Conservation (phyloP, 257 asterid genomes). For the Jacaranda mimosifolia region DNA sequence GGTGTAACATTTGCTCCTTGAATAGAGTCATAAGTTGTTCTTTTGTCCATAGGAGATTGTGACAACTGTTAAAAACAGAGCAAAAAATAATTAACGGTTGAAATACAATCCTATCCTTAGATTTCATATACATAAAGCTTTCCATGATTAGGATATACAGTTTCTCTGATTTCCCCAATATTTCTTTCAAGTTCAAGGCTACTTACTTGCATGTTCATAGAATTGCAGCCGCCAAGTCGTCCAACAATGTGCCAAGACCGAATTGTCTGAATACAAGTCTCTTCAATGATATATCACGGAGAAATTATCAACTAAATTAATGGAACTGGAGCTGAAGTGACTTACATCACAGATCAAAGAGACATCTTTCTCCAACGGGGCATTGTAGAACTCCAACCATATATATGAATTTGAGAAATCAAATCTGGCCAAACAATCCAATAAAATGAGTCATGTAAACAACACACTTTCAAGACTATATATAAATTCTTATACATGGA, state of each 20-base stretch:
- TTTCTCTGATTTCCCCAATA: not conserved
- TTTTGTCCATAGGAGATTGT: constrained; percentile 74
- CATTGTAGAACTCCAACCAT: constrained; percentile 93
- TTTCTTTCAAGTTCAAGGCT: constrained; percentile 18
- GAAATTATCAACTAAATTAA: constrained; percentile 31
- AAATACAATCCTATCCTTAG: not conserved
- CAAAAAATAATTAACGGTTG: constrained; percentile 9
- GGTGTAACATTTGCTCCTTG: constrained; percentile 90
- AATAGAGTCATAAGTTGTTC: constrained; percentile 84
- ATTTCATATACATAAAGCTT: not conserved
- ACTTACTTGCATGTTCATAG: constrained; percentile 94
- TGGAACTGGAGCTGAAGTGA: constrained; percentile 30
- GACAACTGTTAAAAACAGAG: constrained; percentile 64
- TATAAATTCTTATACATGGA: not conserved
- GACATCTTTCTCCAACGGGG: constrained; percentile 81
- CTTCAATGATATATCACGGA: constrained; percentile 28
- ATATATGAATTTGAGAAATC: constrained; percentile 82
- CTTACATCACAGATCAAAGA: constrained; percentile 85
- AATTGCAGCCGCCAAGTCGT: constrained; percentile 96
- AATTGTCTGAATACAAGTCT: constrained; percentile 63
- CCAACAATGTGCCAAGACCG: constrained; percentile 97
- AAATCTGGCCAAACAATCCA: constrained; percentile 59
- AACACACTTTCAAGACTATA: constrained; percentile 5
- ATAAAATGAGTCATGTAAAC: constrained; percentile 24
- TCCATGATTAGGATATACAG: not conserved